Conservation (phyloP, 306 rosid species). For the Glycine soja region DNA sequence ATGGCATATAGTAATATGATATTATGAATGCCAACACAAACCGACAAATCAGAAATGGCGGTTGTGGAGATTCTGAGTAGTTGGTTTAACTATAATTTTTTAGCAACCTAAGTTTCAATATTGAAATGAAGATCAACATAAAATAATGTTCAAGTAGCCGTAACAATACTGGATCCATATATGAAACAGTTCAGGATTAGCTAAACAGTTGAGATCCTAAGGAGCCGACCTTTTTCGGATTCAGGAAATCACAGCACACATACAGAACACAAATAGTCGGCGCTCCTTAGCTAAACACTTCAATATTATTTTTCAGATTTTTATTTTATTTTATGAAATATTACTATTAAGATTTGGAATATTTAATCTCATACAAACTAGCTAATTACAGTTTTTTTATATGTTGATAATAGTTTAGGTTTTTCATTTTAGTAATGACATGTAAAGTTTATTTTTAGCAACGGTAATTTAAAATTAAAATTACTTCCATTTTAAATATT, state of each 20-base stretch:
- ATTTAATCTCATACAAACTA: neutral
- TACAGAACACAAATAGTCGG: constrained; percentile 73
- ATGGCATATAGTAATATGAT: constrained; percentile 10
- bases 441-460: no score
- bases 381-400: neutral
- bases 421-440: no score
- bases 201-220: constrained; percentile 66
- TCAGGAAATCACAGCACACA: constrained; percentile 66
- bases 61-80: constrained; percentile 56
- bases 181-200: constrained; percentile 60
- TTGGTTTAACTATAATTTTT: constrained; percentile 58
- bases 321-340: no score
- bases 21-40: constrained; percentile 45
- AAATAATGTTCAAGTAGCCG: constrained; percentile 42
- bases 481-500: neutral
- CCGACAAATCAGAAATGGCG: constrained; percentile 72
- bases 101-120: constrained; percentile 46
- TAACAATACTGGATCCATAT: constrained; percentile 40
- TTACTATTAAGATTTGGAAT: no score
- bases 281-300: constrained; percentile 24
- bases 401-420: no score
- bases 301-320: no score
- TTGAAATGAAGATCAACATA: constrained; percentile 38
- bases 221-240: constrained; percentile 67
- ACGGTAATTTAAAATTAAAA: no score